phyloP scores from a whole-genome alignment of 2,329 filamentous ascomycete genomes.

The Fusarium paranaense region DNA sequence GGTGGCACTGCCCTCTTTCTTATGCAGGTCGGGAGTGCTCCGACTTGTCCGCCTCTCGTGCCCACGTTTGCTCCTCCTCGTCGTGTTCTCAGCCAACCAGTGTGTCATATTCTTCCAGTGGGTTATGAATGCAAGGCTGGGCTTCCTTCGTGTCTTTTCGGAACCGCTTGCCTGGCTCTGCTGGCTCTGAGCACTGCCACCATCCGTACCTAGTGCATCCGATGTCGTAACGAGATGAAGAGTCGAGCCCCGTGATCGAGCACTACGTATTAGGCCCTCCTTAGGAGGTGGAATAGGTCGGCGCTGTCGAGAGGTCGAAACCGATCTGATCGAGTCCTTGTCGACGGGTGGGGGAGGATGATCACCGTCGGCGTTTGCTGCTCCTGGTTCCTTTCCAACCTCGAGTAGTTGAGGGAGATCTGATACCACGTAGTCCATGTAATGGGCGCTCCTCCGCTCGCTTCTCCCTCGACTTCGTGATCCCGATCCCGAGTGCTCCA shows the following conservation, averaged over 20 bases:
- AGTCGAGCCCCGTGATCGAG: slow-evolving; percentile 83
- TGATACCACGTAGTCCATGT: slow-evolving; percentile 71
- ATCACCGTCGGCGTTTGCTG: slow-evolving; percentile 57
- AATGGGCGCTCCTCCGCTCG: slow-evolving; percentile 78
- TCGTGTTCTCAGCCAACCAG: slow-evolving; percentile 71
- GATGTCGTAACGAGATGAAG: slow-evolving; percentile 83
- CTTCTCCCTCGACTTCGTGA: slow-evolving; percentile 81
- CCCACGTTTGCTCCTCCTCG: slow-evolving; percentile 59
- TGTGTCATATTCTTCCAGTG: slow-evolving; percentile 75
- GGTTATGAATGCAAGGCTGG: slow-evolving; percentile 68
- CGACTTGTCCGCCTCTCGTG: slow-evolving; percentile 64
- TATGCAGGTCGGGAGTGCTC: slow-evolving; percentile 70
- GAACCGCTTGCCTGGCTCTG: slow-evolving; percentile 46
- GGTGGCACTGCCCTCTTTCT: slow-evolving; percentile 60
- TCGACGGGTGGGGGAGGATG: slow-evolving; percentile 79
- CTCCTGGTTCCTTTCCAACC: slow-evolving; percentile 57
- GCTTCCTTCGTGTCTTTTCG: slow-evolving; percentile 66
- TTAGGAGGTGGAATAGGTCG: slow-evolving; percentile 87
- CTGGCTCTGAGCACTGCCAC: slow-evolving; percentile 34
- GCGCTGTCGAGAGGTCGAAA: slow-evolving; percentile 81
- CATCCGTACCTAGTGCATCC: slow-evolving; percentile 58
- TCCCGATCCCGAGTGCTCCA: slow-evolving; percentile 59
- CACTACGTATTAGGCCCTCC: slow-evolving; percentile 75
- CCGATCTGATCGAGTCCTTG: slow-evolving; percentile 80
- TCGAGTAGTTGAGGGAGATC: slow-evolving; percentile 85